Evolutionary conservation across 2,329 filamentous ascomycete genomes (phyloP), one percentile per base, ranked within the genome.

Genomic region (Teratosphaeriaceae sp.): DNA sequence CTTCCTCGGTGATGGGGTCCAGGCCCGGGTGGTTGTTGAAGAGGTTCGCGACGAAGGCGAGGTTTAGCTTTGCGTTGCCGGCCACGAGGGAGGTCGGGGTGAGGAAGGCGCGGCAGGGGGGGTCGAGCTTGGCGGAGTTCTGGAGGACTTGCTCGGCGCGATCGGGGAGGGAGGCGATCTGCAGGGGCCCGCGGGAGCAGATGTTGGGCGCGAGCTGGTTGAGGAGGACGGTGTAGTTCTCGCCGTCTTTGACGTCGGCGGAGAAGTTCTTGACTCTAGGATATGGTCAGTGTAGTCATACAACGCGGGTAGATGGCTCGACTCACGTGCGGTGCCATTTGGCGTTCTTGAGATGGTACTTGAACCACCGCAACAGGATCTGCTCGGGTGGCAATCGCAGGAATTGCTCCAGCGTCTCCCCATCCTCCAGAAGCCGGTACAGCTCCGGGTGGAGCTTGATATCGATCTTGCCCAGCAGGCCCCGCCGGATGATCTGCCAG

Each of bases 381-480:
- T 97, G 88, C 79, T 98, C 92, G 5, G 92, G 92, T 1, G 92
- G 90, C 43, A 98, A 75, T 53, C 92, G 81, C 61, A 98, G 71
- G 67, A 98, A 98, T 66, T 98, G 92, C 65, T 98, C 92, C 40
- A 98, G 74, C 5, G 92, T 98, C 75, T 98, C 92, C 56, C 94
- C 92, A 45, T 98, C 92, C 43, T 97, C 89, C 54, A 98, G 67
- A 40, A 98, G 72, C 50, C 92, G 78, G 70, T 98, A 98, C 44
- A 98, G 74, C 66, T 98, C 92, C 6, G 92, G 92, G 61, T 98
- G 92, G 37, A 98, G 80, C 74, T 97, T 97, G 69, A 98, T 98
- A 62, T 98, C 92, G 55, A 98, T 98, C 76, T 98, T 98, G 56
- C 90, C 87, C 33, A 98, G 70, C 45, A 98, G 78, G 73, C 92